Conservation (phyloP, 306 rosid species). For the Hylodesmum podocarpum region DNA sequence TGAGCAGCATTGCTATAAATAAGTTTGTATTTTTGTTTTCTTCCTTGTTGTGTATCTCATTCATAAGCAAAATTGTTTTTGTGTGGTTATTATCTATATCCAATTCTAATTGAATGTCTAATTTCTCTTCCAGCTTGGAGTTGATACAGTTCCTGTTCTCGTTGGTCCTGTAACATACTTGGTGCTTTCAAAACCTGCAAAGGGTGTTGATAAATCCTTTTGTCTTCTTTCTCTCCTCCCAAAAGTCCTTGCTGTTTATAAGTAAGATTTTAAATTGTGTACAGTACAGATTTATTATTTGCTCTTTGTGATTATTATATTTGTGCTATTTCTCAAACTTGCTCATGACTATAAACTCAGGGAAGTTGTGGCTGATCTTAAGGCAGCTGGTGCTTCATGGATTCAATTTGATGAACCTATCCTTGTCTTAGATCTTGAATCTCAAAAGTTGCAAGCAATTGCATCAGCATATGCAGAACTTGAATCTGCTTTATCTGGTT, state of each 20-base stretch:
- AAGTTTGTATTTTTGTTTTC: too few species aligned
- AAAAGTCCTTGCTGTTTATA: conserved; percentile 73
- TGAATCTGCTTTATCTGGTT: conserved; percentile 63
- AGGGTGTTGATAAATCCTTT: conserved; percentile 78
- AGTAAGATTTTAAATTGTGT: conserved; percentile 44
- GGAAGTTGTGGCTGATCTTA: conserved; percentile 84
- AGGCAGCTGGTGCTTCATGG: conserved; percentile 92
- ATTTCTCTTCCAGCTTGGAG: conserved; percentile 67
- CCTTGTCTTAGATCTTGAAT: conserved; percentile 77
- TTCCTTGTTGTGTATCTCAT: too few species aligned
- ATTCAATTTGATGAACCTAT: conserved; percentile 93
- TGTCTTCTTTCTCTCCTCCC: conserved; percentile 77
- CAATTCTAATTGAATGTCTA: conserved; percentile 7
- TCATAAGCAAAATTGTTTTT: too few species aligned
- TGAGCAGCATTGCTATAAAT: too few species aligned
- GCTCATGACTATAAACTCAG: conserved; percentile 46
- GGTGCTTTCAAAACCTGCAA: conserved; percentile 87
- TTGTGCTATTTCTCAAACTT: conserved; percentile 14
- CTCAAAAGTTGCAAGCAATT: conserved; percentile 72
- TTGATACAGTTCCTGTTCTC: conserved; percentile 78
- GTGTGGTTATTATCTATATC: not conserved
- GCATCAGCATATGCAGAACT: conserved; percentile 68
- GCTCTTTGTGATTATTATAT: not conserved
- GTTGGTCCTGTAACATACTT: conserved; percentile 90
- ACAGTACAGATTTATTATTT: too few species aligned